These are phyloP conservation scores for Sporothrix pallida DNA, from an alignment of 2,329 filamentous ascomycete genomes.

Conservation along the genomic window DNA sequence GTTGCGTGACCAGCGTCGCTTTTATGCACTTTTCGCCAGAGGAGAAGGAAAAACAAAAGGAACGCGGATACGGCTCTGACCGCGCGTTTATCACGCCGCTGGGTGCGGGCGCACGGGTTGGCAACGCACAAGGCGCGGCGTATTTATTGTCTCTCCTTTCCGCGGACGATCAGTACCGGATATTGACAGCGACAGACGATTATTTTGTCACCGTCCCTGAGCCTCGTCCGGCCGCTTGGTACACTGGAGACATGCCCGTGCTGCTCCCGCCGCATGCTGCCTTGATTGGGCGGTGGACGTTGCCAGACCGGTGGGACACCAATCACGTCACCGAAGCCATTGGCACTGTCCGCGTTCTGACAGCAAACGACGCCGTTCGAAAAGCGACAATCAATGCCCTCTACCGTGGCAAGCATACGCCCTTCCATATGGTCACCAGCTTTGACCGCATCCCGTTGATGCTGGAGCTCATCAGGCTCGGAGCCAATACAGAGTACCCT, in stretches of 20 bases:
- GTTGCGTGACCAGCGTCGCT: not conserved
- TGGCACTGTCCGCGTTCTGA: not conserved
- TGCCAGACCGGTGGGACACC: not conserved
- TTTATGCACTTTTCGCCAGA: not conserved
- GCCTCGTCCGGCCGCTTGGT: not conserved
- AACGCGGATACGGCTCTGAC: not conserved
- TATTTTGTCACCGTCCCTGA: not conserved
- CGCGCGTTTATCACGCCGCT: not conserved
- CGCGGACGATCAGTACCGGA: not conserved
- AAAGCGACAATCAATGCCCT: not conserved
- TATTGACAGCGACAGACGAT: not conserved
- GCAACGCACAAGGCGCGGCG: not conserved
- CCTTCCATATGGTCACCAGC: not conserved
- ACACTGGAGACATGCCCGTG: not conserved
- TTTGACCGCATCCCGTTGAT: not conserved
- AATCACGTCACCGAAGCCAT: not conserved
- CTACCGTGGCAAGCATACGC: conserved; percentile 1
- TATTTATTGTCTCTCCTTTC: not conserved
- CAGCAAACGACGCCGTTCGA: not conserved
- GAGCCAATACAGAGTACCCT: not conserved
- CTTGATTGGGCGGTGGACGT: not conserved
- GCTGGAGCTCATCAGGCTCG: not conserved
- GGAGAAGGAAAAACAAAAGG: not conserved
- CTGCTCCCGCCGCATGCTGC: not conserved
- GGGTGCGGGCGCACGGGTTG: not conserved